Base-by-base conservation (phyloP, 1,284 basidiomycete species). In the Abortiporus biennis region DNA sequence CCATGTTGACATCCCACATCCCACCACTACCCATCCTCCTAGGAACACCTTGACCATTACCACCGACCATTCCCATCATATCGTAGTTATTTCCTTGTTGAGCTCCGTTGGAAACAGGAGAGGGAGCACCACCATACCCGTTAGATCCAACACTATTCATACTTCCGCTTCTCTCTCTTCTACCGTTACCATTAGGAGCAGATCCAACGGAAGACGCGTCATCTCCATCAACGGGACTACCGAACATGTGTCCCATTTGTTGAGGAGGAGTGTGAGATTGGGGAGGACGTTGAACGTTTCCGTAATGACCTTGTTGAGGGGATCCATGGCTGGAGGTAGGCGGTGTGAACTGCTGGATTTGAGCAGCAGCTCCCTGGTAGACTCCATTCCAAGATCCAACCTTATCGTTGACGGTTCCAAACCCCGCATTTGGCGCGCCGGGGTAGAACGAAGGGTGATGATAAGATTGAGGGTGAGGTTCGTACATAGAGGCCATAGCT, bases 201-300 rank as follows among this genome's bases (percentile, higher is more conserved):
- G 67, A 69, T 8, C 68, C 58, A 29, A 71, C 59, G 23, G 67
- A 67, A 12, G 65, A 67, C 1, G 58, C 46, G 44, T 74, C 72
- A 42, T 72, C 71, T 12, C 58, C 56, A 47, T 71, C 67, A 23
- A 53, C 45, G 15, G 63, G 53, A 39, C 64, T 57, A 32, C 55
- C 58, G 47, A 55, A 61, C 44, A 55, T 45, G 43, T 58, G 52
- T 24, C 38, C 40, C 46, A 47, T 46, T 53, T 35, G 59, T 55
- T 32, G 59, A 58, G 38, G 42, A 25, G 41, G 51, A 17, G 54
- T 53, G 16, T 49, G 44, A 20, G 49, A 42, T 16, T 50, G 43
- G 42, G 67, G 61, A 38, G 65, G 67, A 22, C 59, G 55, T 50
- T 65, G 61, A 12, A 66, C 42, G 47, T 54, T 57, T 29, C 56